phyloP scores from a whole-genome alignment of 2,329 filamentous ascomycete species.

The Cordyceps sp. region DNA sequence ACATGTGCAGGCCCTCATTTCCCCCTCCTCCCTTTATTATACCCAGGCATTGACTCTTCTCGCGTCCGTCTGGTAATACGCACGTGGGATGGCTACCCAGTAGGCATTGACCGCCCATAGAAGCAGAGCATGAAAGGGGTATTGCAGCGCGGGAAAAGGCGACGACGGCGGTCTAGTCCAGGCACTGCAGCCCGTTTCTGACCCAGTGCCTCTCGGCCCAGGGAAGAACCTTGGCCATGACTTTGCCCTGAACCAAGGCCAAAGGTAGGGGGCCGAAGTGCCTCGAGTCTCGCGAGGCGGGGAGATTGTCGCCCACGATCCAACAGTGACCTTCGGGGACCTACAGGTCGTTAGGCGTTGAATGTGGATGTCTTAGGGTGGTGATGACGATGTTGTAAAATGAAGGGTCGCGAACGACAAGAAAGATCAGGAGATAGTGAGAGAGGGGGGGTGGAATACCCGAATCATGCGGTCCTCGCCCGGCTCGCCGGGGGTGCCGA shows the following conservation, averaged over 20 bases:
- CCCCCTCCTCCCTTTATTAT: slow-evolving; percentile 7
- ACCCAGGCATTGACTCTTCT: slow-evolving; percentile 1
- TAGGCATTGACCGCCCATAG: no score
- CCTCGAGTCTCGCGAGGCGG: slow-evolving; percentile 72
- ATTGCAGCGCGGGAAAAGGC: no score
- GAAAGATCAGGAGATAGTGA: background rate
- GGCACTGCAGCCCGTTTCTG: slow-evolving; percentile 22
- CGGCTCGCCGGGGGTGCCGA: slow-evolving; percentile 39
- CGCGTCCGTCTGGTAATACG: background rate
- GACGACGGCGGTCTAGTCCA: slow-evolving; percentile 5
- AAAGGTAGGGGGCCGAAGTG: slow-evolving; percentile 75
- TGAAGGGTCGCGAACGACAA: background rate
- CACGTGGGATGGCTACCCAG: background rate
- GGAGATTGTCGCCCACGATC: slow-evolving; percentile 75
- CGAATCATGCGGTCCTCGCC: slow-evolving; percentile 43
- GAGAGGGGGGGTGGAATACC: slow-evolving; percentile 24
- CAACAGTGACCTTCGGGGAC: slow-evolving; percentile 87
- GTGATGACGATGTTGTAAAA: no score
- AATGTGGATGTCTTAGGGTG: no score
- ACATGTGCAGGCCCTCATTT: slow-evolving; percentile 6
- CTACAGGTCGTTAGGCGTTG: slow-evolving; percentile 22
- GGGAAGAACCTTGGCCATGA: slow-evolving; percentile 46
- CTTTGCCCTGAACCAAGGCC: slow-evolving; percentile 69
- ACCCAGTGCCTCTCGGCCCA: slow-evolving; percentile 34
- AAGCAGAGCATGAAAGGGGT: background rate